Conservation (phyloP, 352 stramenopile species). For the Globisporangium ultimum region DNA sequence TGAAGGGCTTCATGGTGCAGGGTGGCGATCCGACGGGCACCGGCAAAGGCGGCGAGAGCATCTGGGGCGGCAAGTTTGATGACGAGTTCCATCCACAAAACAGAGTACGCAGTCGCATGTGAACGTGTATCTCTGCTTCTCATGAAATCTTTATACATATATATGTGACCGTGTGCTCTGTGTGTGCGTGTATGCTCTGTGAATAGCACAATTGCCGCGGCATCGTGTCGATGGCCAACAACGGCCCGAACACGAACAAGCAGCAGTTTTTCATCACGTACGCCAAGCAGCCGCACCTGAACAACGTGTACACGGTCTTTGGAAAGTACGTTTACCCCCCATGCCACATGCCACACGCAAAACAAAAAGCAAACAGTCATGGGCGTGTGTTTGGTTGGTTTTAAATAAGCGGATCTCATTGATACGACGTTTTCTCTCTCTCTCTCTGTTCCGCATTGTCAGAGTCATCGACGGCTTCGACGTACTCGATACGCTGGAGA, state of each 20-base stretch:
- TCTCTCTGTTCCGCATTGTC: slow-evolving; percentile 3
- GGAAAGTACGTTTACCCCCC: slow-evolving; percentile 69
- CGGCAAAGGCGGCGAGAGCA: slow-evolving; percentile 89
- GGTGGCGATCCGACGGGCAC: slow-evolving; percentile 89
- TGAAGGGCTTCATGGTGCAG: slow-evolving; percentile 89
- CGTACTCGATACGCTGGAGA: slow-evolving; percentile 96
- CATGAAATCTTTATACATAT: too few relatives aligned
- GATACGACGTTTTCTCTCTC: not conserved
- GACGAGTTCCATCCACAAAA: slow-evolving; percentile 92
- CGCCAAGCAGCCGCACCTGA: slow-evolving; percentile 94
- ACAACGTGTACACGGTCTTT: slow-evolving; percentile 98
- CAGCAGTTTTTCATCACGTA: slow-evolving; percentile 99
- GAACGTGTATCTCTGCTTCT: too few relatives aligned
- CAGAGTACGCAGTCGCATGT: slow-evolving; percentile 49
- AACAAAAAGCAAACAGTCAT: too few relatives aligned
- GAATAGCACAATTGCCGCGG: slow-evolving; percentile 82
- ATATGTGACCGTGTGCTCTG: not conserved
- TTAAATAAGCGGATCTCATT: not conserved
- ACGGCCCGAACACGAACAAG: slow-evolving; percentile 89
- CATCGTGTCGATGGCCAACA: slow-evolving; percentile 93
- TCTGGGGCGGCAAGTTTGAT: slow-evolving; percentile 86
- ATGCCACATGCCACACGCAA: not conserved
- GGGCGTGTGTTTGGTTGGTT: not conserved
- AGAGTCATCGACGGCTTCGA: slow-evolving; percentile 96
- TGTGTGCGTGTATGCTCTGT: slow-evolving; percentile 6